These are phyloP conservation scores for Kodamaea laetipori DNA, from an alignment of 805 yeast species.

Conservation along the genomic window DNA sequence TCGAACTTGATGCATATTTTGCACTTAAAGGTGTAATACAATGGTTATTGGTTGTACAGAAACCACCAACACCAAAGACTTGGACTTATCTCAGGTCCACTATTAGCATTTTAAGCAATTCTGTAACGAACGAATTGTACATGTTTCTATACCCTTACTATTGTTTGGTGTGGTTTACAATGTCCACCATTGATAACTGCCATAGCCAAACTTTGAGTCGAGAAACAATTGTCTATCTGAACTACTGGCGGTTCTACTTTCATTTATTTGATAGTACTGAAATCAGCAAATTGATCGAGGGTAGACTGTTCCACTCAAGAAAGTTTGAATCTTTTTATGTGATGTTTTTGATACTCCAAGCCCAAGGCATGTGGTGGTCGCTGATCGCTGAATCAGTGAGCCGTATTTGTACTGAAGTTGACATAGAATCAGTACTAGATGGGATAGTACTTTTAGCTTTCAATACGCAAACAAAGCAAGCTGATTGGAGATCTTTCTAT, in stretches of 20 bases:
- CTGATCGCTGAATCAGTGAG: constrained; percentile 24
- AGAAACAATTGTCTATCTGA: constrained; percentile 1
- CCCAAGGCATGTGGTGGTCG: constrained; percentile 28
- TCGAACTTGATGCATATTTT: constrained; percentile 18
- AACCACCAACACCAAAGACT: constrained; percentile 23
- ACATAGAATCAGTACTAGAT: constrained; percentile 19
- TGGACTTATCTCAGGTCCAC: constrained; percentile 18
- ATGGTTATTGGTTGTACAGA: constrained; percentile 38
- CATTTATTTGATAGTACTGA: constrained; percentile 17
- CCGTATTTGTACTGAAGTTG: constrained; percentile 13
- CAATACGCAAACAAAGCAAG: constrained; percentile 4
- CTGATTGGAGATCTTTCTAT: constrained; percentile 32
- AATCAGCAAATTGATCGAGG: constrained; percentile 12
- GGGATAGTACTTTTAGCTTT: constrained; percentile 13
- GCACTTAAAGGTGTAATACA: constrained; percentile 26
- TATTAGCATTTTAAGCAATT: constrained; percentile 15
- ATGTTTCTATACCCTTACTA: constrained; percentile 22
- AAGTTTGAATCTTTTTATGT: constrained; percentile 26
- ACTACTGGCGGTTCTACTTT: constrained; percentile 16
- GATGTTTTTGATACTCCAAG: constrained; percentile 20
- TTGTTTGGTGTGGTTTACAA: constrained; percentile 12
- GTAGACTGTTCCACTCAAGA: constrained; percentile 2
- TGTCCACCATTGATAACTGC: constrained; percentile 1
- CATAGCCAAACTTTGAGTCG: background rate
- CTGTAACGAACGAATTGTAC: constrained; percentile 3